Conservation (phyloP, 371 early-diverging fungal genomes). For the Massospora cicadina region DNA sequence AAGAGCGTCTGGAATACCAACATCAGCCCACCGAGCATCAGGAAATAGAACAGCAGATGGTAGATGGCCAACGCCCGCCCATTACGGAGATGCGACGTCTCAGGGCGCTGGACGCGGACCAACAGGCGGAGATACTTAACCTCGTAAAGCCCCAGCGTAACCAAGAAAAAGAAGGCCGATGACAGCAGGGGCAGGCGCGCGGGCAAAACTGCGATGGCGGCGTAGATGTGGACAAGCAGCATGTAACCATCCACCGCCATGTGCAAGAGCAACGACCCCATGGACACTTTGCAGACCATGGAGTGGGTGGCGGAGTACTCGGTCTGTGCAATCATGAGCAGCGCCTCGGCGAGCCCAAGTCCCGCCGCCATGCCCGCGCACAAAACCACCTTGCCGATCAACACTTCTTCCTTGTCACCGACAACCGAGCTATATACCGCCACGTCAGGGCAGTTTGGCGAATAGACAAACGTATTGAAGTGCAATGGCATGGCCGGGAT, state of each 20-base stretch:
- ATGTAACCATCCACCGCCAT: conserved; percentile 9
- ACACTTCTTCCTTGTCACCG: neutral
- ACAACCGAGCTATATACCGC: neutral
- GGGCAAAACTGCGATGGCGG: neutral
- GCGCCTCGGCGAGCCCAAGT: neutral
- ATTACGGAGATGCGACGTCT: neutral
- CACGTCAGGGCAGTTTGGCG: conserved; percentile 9
- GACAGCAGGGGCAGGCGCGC: neutral
- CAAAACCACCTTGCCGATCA: neutral
- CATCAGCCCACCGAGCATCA: neutral
- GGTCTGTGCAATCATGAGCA: conserved; percentile 2
- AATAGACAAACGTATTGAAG: neutral
- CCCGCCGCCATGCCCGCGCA: neutral
- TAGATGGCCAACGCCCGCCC: neutral
- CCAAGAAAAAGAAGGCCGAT: conserved; percentile 1
- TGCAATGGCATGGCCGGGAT: neutral
- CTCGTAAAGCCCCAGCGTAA: neutral
- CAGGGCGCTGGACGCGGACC: neutral
- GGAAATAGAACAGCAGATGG: neutral
- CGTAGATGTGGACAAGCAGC: neutral
- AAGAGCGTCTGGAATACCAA: neutral
- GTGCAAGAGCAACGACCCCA: neutral
- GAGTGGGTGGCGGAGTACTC: conserved; percentile 5
- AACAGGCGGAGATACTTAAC: neutral
- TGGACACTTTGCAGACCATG: neutral